These are phyloP conservation scores for Fragaria ananassa DNA, from an alignment of 306 rosid genomes.

Conservation along the genomic window DNA sequence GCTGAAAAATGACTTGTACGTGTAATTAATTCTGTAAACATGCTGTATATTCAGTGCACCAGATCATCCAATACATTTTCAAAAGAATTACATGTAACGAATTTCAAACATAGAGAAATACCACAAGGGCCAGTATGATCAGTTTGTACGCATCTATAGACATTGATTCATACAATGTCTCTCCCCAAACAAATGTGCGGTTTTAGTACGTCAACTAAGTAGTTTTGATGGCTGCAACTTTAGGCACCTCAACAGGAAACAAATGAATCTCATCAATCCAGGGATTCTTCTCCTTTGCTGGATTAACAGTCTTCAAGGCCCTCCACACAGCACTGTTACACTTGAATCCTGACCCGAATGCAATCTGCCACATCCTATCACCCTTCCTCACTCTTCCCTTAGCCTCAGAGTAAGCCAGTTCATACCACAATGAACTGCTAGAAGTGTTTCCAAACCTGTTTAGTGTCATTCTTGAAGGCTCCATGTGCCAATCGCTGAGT, in stretches of 20 bases:
- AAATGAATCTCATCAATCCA: slow-evolving; percentile 83
- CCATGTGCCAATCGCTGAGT: slow-evolving; percentile 83
- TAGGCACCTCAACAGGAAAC: slow-evolving; percentile 76
- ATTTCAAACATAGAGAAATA: not conserved
- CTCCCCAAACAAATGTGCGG: not conserved
- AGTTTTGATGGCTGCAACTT: slow-evolving; percentile 36
- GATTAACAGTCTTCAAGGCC: slow-evolving; percentile 62
- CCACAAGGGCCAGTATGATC: not conserved
- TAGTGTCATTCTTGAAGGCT: slow-evolving; percentile 90
- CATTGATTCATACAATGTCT: not conserved
- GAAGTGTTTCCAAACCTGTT: slow-evolving; percentile 82
- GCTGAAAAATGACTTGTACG: not conserved
- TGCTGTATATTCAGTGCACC: not conserved
- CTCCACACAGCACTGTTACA: slow-evolving; percentile 93
- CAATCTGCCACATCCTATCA: slow-evolving; percentile 87
- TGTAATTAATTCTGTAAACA: not conserved
- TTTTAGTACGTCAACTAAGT: not conserved
- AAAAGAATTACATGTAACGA: not conserved
- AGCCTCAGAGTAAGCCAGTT: slow-evolving; percentile 73
- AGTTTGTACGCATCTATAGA: not conserved
- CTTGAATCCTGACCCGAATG: slow-evolving; percentile 89
- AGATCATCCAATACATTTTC: not conserved
- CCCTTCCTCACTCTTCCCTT: slow-evolving; percentile 78
- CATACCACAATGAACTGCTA: slow-evolving; percentile 91
- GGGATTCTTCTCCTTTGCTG: slow-evolving; percentile 64